Evolutionary conservation across 805 yeast species (phyloP).

Genomic region (Saturnispora dispora): DNA sequence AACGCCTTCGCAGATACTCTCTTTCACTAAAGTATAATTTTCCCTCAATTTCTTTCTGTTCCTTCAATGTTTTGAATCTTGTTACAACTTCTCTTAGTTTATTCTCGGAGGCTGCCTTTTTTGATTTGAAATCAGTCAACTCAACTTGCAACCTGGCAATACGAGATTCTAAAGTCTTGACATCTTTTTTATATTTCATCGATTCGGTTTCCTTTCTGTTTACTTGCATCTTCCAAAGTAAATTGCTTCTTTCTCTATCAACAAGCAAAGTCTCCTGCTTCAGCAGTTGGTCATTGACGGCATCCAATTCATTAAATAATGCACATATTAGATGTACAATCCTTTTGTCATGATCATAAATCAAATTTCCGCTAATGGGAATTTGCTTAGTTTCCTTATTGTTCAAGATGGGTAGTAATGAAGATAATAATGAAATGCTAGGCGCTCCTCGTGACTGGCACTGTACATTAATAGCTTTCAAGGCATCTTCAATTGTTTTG

Average conservation of each 20-base stretch:
- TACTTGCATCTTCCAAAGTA: neutral
- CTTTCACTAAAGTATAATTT: constrained; percentile 16
- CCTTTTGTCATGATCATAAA: neutral
- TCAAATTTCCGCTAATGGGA: neutral
- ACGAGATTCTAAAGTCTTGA: constrained; percentile 13
- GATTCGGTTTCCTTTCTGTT: neutral
- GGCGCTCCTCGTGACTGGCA: neutral
- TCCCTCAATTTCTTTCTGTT: neutral
- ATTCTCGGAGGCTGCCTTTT: constrained; percentile 12
- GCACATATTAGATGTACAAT: neutral
- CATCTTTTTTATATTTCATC: neutral
- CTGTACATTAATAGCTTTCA: neutral
- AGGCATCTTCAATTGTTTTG: neutral
- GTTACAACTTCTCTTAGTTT: constrained; percentile 17
- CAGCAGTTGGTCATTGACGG: neutral
- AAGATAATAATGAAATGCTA: neutral
- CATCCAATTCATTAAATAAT: neutral
- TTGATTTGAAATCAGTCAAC: constrained; percentile 9
- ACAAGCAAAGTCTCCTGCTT: neutral
- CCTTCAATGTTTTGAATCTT: constrained; percentile 9
- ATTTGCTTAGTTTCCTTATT: neutral
- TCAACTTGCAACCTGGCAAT: constrained; percentile 13
- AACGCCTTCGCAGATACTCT: constrained; percentile 6
- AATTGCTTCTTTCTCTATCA: neutral
- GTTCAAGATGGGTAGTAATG: neutral